These are phyloP conservation scores for Sequoia sempervirens DNA, from an alignment of 75 land plant species.

Conservation along the genomic window DNA sequence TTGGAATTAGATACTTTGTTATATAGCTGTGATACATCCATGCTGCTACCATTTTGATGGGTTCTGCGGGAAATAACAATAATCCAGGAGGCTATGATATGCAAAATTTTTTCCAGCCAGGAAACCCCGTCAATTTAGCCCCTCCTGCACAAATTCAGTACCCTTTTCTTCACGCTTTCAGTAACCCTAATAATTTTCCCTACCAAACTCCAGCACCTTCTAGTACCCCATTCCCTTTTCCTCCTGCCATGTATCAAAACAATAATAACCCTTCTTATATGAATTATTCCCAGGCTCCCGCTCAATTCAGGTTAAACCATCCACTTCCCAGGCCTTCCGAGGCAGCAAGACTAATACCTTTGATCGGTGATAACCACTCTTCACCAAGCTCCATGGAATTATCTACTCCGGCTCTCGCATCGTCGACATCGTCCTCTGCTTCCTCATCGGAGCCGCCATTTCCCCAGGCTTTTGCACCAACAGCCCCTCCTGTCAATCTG, in stretches of 20 bases:
- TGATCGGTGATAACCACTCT: not conserved
- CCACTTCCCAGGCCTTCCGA: constrained; percentile 6
- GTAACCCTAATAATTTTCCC: constrained; percentile 5
- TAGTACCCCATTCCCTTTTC: constrained; percentile 10
- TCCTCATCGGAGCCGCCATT: constrained; percentile 1
- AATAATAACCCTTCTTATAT: not conserved
- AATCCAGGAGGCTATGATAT: constrained; percentile 6
- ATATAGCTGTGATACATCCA: not conserved
- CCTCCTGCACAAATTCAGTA: not conserved
- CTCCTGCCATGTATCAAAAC: constrained; percentile 9
- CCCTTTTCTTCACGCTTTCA: not conserved
- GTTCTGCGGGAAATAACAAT: constrained; percentile 5
- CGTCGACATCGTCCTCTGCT: not conserved
- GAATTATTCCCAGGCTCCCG: not conserved
- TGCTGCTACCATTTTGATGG: constrained; percentile 6
- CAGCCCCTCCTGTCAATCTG: constrained; percentile 41
- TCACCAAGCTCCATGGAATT: not conserved
- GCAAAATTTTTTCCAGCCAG: not conserved
- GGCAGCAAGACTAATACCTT: constrained; percentile 4
- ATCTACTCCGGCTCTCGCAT: not conserved
- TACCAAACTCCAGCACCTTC: constrained; percentile 13
- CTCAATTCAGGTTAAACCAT: not conserved
- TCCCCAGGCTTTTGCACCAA: constrained; percentile 31
- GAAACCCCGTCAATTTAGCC: not conserved
- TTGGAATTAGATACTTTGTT: not conserved